Evolutionary conservation across 2,329 filamentous ascomycete species (phyloP).

Genomic region (Peltaster fructicola): DNA sequence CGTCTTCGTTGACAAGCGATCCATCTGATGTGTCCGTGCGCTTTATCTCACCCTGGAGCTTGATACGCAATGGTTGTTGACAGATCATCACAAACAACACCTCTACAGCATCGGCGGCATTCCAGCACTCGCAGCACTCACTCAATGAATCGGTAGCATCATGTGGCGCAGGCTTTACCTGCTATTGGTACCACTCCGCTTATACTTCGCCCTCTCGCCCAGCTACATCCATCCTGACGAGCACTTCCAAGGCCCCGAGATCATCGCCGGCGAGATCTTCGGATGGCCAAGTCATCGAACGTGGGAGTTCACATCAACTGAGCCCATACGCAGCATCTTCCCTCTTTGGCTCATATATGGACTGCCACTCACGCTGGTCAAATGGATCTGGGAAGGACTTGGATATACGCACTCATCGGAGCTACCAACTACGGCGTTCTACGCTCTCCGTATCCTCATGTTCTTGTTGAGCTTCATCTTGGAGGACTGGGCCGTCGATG

Average conservation of each 20-base stretch:
- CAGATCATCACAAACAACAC: no score
- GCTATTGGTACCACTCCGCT: slow-evolving; percentile 63
- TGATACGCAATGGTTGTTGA: no score
- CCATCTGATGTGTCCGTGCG: no score
- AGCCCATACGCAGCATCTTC: slow-evolving; percentile 88
- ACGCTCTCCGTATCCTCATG: slow-evolving; percentile 76
- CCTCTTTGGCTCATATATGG: slow-evolving; percentile 93
- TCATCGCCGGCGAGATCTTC: slow-evolving; percentile 69
- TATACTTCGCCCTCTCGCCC: slow-evolving; percentile 85
- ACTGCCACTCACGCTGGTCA: slow-evolving; percentile 77
- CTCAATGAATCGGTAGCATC: no score
- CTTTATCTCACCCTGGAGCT: no score
- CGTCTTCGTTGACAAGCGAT: no score
- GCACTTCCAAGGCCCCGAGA: slow-evolving; percentile 95
- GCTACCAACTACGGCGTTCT: slow-evolving; percentile 70
- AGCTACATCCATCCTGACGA: slow-evolving; percentile 98
- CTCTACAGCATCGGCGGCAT: no score
- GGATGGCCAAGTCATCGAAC: slow-evolving; percentile 76
- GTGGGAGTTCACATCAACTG: slow-evolving; percentile 85
- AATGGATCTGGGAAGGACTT: slow-evolving; percentile 82
- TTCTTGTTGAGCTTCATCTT: slow-evolving; percentile 89
- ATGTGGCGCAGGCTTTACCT: slow-evolving; percentile 93
- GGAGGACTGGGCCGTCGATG: slow-evolving; percentile 93
- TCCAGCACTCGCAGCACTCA: no score
- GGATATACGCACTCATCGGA: slow-evolving; percentile 61